phyloP scores from a whole-genome alignment of 768 basidiomycete species.

The Mycena kentingensis region DNA sequence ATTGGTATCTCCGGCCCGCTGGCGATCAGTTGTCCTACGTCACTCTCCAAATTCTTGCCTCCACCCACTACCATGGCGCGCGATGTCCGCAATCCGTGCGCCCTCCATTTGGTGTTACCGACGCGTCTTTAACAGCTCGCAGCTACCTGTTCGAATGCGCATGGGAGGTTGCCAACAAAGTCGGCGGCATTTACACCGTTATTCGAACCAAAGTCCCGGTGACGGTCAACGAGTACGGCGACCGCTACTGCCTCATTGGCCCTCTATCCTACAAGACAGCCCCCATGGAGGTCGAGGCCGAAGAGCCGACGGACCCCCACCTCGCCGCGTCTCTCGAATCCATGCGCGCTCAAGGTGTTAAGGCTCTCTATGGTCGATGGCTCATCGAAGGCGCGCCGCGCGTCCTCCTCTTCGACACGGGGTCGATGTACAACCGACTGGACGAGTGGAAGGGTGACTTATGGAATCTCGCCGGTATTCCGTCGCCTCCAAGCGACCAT shows the following conservation, averaged over 20 bases:
- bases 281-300: constrained; percentile 96
- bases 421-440: constrained; percentile 79
- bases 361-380: constrained; percentile 95
- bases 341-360: constrained; percentile 91
- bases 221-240: constrained; percentile 94
- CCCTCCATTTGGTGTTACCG: background rate
- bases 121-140: background rate
- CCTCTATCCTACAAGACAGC: constrained; percentile 98
- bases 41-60: too few species aligned
- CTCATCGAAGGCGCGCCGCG: constrained; percentile 95
- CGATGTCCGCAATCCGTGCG: constrained; percentile 68
- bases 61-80: constrained; percentile 43
- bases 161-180: constrained; percentile 99
- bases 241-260: constrained; percentile 93
- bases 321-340: constrained; percentile 72
- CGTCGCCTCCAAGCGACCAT: constrained; percentile 92
- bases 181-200: constrained; percentile 99
- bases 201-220: constrained; percentile 99
- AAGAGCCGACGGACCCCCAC: constrained; percentile 83
- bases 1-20: too few species aligned
- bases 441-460: constrained; percentile 99
- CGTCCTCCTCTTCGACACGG: constrained; percentile 95
- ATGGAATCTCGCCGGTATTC: constrained; percentile 98
- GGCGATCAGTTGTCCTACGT: too few species aligned
- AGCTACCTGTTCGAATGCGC: constrained; percentile 87